Base-by-base conservation (phyloP, 2,329 filamentous ascomycete genomes). In the Sordariomycetes sp. region DNA sequence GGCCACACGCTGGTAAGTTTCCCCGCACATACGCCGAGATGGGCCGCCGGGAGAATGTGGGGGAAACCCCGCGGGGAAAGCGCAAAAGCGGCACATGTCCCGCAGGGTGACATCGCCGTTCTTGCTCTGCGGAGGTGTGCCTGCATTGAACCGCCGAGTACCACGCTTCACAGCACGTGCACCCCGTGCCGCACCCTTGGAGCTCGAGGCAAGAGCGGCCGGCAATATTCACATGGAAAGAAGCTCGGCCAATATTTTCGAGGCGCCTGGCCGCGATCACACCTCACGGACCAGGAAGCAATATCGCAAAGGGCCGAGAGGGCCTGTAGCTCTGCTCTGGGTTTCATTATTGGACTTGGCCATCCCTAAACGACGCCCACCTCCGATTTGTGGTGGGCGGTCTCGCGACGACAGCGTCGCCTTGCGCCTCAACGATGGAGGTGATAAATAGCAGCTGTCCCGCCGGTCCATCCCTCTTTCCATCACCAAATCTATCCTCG, bases 41-140 rank as follows among this genome's bases (percentile, higher is more conserved):
- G 28, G 28, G 28, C 4, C 28, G 28, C 28, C 4, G 28, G 28
- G 28, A 8, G 8, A 32, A 32, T 4, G 28, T 32, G 8, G 8
- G 4, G 28, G 28, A 32, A 8, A 8, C 28, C 28, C 28, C 28
- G 8, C 28, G 28, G 28, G 28, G 28, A 32, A 32, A 32, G 28
- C 28, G 4, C 28, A 4, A 62, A n/a, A 37, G 61, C 68, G 14
- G 28, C 20, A 11, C 5, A 53, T n/a, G 20, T 34, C 34, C 52
- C 52, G 2, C 28, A 8, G 28, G 52, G 52, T 12, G 52, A 32
- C 28, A 53, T 5, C 52, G 52, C 52, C 18, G 52, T 32, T 6
- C 7, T 53, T n/a, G 24, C 28, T 32, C 8, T 32, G 28, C 28
- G 8, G 28, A 46, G 40, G 40, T 46, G 40, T 46, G 40, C 40